Conservation (phyloP, 1,139 yeast species). For the Debaryomyces coudertii region DNA sequence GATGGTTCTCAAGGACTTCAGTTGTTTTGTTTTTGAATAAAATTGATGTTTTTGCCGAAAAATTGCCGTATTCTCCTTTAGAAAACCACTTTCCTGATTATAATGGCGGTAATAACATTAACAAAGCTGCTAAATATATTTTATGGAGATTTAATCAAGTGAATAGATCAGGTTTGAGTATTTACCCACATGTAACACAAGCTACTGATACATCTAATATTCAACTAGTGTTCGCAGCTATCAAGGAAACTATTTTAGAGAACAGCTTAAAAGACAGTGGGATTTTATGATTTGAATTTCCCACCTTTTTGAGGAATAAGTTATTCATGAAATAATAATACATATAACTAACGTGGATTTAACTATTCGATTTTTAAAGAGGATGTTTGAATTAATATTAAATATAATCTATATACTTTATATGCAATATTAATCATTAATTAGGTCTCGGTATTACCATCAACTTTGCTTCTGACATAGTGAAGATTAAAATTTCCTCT, state of each 20-base stretch:
- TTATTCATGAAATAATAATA: constrained; percentile 2
- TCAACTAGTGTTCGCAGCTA: constrained; percentile 87
- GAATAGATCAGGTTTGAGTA: constrained; percentile 77
- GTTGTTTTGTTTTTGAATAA: constrained; percentile 85
- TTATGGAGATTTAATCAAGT: constrained; percentile 88
- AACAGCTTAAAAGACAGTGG: constrained; percentile 87
- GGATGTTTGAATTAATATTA: not conserved
- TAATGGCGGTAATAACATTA: constrained; percentile 84
- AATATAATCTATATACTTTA: constrained; percentile 6
- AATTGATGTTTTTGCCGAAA: constrained; percentile 87
- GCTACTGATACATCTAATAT: constrained; percentile 94
- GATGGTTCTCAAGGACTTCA: constrained; percentile 90
- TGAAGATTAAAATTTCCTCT: constrained; percentile 26
- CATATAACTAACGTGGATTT: not conserved
- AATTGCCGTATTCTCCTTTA: constrained; percentile 78
- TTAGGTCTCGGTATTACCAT: constrained; percentile 11
- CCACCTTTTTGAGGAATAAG: not conserved
- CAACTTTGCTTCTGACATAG: constrained; percentile 29
- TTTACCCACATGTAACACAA: constrained; percentile 91
- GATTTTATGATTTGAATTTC: constrained; percentile 45
- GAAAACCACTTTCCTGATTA: constrained; percentile 88
- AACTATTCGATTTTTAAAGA: not conserved
- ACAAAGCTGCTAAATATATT: constrained; percentile 92
- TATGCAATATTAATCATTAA: constrained; percentile 5
- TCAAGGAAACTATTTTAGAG: constrained; percentile 84